phyloP scores from a whole-genome alignment of 257 asterid species.

The Gentiana straminea region DNA sequence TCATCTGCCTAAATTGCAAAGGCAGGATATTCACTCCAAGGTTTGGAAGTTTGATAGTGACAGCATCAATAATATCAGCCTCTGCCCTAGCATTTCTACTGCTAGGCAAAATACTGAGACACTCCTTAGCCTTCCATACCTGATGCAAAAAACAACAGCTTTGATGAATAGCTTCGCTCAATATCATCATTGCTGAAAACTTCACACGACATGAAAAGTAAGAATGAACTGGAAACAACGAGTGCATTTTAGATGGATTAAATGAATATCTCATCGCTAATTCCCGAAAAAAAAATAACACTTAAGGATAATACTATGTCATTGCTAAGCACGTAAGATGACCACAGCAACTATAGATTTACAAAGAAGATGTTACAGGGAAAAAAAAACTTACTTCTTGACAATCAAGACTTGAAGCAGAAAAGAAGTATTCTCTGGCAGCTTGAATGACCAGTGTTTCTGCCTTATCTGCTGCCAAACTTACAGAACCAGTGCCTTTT shows the following conservation, averaged over 20 bases:
- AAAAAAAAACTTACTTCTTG: conserved; percentile 59
- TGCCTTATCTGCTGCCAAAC: conserved; percentile 82
- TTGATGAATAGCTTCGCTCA: conserved; percentile 5
- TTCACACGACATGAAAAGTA: too few species aligned
- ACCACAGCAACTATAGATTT: too few species aligned
- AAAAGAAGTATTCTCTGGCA: conserved; percentile 93
- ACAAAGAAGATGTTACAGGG: neutral
- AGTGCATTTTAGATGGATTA: too few species aligned
- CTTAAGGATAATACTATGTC: too few species aligned
- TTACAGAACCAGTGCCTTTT: conserved; percentile 72
- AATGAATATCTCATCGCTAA: too few species aligned
- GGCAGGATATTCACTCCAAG: conserved; percentile 95
- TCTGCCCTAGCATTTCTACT: conserved; percentile 82
- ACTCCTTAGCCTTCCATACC: conserved; percentile 99
- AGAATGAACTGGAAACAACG: too few species aligned
- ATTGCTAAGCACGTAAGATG: too few species aligned
- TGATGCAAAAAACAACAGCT: conserved; percentile 17
- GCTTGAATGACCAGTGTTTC: conserved; percentile 96
- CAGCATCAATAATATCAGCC: conserved; percentile 77
- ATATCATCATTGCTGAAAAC: neutral
- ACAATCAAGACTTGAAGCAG: conserved; percentile 93
- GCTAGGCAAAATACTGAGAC: conserved; percentile 75
- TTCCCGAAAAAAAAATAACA: neutral
- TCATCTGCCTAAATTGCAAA: conserved; percentile 87
- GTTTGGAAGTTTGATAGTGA: conserved; percentile 89